Percentiles rank a stretch among this genome's conserved stretches.
Conservation (phyloP, 1,139 yeast species). For the Pichia sp. region DNA sequence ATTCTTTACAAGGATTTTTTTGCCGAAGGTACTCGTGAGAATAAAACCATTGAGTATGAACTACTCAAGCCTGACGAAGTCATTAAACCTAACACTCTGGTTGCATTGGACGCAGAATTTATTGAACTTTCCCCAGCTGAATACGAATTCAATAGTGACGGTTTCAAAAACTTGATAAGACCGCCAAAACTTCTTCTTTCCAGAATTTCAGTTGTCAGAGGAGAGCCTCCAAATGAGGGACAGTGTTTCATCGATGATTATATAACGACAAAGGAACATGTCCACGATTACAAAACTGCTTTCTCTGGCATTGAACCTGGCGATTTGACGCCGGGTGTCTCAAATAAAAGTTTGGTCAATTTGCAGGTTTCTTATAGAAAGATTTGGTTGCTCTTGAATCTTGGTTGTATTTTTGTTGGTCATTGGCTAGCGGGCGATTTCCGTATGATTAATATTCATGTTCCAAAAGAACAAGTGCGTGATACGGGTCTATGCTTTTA, state of each 20-base stretch:
- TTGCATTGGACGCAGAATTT: constrained; percentile 97
- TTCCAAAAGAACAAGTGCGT: constrained; percentile 75
- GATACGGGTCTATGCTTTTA: constrained; percentile 83
- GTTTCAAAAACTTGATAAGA: constrained; percentile 52
- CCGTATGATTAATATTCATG: constrained; percentile 84
- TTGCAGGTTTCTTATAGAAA: constrained; percentile 80
- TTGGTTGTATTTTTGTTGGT: constrained; percentile 91
- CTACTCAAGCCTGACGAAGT: constrained; percentile 60
- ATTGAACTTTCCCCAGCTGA: constrained; percentile 77
- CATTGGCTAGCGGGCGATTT: constrained; percentile 92
- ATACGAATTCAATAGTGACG: constrained; percentile 67
- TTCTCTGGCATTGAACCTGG: constrained; percentile 92
- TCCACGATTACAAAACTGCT: constrained; percentile 80
- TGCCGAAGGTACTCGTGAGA: constrained; percentile 60
- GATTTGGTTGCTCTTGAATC: constrained; percentile 77
- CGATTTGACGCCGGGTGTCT: constrained; percentile 66
- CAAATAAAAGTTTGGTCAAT: constrained; percentile 68
- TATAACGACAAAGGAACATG: constrained; percentile 62
- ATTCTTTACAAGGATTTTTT: constrained; percentile 72
- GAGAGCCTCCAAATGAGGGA: constrained; percentile 60
- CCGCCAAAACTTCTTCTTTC: constrained; percentile 81
- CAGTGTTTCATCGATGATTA: constrained; percentile 90
- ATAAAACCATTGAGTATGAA: constrained; percentile 52
- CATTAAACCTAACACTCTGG: constrained; percentile 64
- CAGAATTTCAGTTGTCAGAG: constrained; percentile 79